Base-by-base conservation (phyloP, 2,329 filamentous ascomycete species). In the Orbilia brochopaga region DNA sequence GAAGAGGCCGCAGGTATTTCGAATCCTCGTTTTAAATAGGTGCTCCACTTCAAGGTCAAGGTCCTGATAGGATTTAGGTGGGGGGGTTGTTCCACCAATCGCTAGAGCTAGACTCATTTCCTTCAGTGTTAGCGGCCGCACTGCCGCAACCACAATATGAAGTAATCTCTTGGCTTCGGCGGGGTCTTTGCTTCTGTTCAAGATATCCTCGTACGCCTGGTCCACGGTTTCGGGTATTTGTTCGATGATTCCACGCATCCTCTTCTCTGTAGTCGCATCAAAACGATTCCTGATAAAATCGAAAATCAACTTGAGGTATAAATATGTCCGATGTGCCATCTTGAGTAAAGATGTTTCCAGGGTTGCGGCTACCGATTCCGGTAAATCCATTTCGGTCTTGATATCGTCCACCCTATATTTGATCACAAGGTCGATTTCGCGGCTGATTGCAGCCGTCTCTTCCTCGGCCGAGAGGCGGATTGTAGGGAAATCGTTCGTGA, bases 261-360 rank as follows among this genome's bases (percentile, higher is more conserved):
- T 2, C 72, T 76, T 32, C 65, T 74, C 0, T 23, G 7, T 19
- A 63, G 76, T 44, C n/a, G 73, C 76, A 37, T 76, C 77, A 23
- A 78, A 75, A 48, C 23, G 24, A 4, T 60, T 32, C 13, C 46
- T 32, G 19, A 81, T 64, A 55, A 78, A 75, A 13, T 80, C 74
- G 11, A 80, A 78, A 1, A 80, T 75, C 58, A 81, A 76, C 42
- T 79, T 75, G 2, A 80, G 74, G 80, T 78, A 81, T 15, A 81
- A 78, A 56, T 80, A 81, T 0, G 79, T 81, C 10, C 79, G 78
- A 42, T 81, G 74, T 0, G 69, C 30, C 24, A 62, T 62, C 6
- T 56, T 48, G 19, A 73, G 63, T 48, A 78, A 53, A 11, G 70
- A 62, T 74, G 13, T 56, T 17, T 4, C 10, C 46, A 32, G 27